A percentile compares a stretch with the other conserved stretches of the same genome.
These are phyloP conservation scores for Sporothrix euskadiensis DNA, from an alignment of 2,329 filamentous ascomycete species.

Conservation along the genomic window DNA sequence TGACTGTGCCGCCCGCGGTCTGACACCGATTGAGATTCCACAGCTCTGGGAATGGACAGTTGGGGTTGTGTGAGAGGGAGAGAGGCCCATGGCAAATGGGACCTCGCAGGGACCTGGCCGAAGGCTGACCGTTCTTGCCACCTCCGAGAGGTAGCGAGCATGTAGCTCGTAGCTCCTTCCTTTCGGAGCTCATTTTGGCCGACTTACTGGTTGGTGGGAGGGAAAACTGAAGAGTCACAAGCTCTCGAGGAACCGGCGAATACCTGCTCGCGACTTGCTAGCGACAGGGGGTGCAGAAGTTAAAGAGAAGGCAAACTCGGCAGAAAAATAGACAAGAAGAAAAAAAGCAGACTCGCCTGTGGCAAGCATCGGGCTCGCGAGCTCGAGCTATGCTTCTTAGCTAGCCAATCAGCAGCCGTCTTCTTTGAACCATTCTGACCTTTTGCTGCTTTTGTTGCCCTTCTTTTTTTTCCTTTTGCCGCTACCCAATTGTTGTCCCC, in stretches of 20 bases:
- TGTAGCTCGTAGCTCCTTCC: conserved; percentile 5
- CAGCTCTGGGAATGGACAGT: not conserved
- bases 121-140: not conserved
- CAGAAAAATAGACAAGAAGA: not conserved
- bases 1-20: not conserved
- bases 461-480: conserved; percentile 1
- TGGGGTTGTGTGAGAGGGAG: not conserved
- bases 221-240: not conserved
- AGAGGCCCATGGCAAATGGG: not conserved
- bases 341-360: not conserved
- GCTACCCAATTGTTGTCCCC: conserved; percentile 18
- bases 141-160: conserved; percentile 2
- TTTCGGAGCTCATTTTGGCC: conserved; percentile 15
- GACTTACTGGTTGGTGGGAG: not conserved
- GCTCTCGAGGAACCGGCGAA: not conserved
- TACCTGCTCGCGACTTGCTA: not conserved
- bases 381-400: conserved; percentile 11
- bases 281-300: not conserved
- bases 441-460: not conserved
- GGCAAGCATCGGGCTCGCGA: not conserved
- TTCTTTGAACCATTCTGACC: not conserved
- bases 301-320: not conserved
- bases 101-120: not conserved
- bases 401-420: conserved; percentile 13
- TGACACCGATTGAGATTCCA: not conserved